phyloP scores from a whole-genome alignment of 2,329 filamentous ascomycete genomes.

The Cytospora piceae region DNA sequence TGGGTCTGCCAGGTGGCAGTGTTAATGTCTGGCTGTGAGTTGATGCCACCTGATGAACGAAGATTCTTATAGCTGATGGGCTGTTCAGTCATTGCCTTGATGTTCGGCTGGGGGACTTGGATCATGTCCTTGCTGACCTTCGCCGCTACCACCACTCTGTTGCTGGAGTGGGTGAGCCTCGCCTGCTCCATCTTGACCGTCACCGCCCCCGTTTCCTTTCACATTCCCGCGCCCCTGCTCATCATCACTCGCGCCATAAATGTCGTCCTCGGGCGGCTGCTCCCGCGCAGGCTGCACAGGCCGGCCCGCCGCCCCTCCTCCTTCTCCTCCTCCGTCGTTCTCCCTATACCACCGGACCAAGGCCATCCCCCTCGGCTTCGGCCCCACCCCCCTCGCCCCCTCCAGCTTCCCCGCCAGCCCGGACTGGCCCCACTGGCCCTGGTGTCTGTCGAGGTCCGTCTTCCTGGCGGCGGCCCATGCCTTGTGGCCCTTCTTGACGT shows the following conservation, averaged over 20 bases:
- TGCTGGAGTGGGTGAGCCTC: not conserved
- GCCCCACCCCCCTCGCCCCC: not conserved
- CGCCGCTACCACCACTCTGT: not conserved
- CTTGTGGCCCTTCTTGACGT: slow-evolving; percentile 8
- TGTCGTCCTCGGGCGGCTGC: slow-evolving; percentile 6
- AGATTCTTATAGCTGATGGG: not conserved
- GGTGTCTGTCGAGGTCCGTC: slow-evolving; percentile 4
- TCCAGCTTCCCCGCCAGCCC: slow-evolving; percentile 5
- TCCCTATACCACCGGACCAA: slow-evolving; percentile 16
- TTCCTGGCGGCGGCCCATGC: slow-evolving; percentile 37
- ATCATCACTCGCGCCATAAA: slow-evolving; percentile 1
- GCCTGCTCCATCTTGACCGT: not conserved
- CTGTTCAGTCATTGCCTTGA: not conserved
- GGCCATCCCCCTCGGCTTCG: slow-evolving; percentile 20
- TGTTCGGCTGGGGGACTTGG: not conserved
- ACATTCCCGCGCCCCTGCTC: not conserved
- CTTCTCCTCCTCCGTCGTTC: not conserved
- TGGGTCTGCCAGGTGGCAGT: not conserved
- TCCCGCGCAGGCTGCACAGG: slow-evolving; percentile 6
- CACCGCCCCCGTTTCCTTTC: not conserved
- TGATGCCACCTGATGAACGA: not conserved
- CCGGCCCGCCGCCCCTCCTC: not conserved
- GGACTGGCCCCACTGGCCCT: slow-evolving; percentile 4
- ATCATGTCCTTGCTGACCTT: not conserved
- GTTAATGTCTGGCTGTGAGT: not conserved